Evolutionary conservation across 306 rosid genomes (phyloP).

Genomic region (Rosa multiflora): DNA sequence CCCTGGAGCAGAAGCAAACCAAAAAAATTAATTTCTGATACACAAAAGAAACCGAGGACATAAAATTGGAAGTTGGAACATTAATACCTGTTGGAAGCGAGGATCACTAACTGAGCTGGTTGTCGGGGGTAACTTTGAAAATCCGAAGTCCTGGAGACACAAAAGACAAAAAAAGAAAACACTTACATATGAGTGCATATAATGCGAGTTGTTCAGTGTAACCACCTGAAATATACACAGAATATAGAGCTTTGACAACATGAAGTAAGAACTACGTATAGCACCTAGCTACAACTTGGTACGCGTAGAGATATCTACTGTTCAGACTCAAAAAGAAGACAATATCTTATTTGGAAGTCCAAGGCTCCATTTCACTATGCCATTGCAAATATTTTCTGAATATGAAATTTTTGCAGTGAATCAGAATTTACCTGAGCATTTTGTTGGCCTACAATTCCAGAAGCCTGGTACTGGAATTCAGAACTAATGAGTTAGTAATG

Average conservation of each 20-base stretch:
- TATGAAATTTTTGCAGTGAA: background rate
- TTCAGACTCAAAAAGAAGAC: background rate
- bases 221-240: background rate
- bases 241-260: background rate
- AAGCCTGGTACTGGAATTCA: slow-evolving; percentile 56
- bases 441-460: slow-evolving; percentile 59
- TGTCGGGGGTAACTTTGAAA: slow-evolving; percentile 43
- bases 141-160: slow-evolving; percentile 50
- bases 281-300: background rate
- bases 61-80: background rate
- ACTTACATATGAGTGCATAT: background rate
- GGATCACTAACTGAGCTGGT: slow-evolving; percentile 47
- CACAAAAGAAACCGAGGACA: background rate
- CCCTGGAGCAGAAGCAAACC: slow-evolving; percentile 50
- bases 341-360: background rate
- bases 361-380: background rate
- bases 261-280: background rate
- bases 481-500: slow-evolving; percentile 26
- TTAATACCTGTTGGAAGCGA: slow-evolving; percentile 50
- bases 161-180: slow-evolving; percentile 12
- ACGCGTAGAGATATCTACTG: background rate
- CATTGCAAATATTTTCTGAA: background rate
- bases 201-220: background rate
- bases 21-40: slow-evolving; percentile 14
- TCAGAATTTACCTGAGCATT: slow-evolving; percentile 54